Conservation (phyloP, 2,329 filamentous ascomycete species). For the Graphiopsis chlorocephala region DNA sequence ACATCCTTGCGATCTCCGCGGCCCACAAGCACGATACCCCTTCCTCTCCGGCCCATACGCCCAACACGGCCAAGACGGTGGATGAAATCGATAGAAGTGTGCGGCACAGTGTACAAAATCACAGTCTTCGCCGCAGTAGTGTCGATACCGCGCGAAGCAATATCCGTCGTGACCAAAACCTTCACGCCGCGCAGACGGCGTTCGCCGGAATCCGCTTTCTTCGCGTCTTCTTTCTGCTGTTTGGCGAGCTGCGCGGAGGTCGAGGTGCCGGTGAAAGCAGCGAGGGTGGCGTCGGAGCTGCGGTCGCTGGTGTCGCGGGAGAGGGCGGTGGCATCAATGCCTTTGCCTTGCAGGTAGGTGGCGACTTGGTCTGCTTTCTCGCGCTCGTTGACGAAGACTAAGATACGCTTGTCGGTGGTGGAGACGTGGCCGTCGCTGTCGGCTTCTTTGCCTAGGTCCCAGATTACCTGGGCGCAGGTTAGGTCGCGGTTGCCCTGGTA, state of each 20-base stretch:
- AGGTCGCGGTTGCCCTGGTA: conserved; percentile 91
- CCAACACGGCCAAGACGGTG: conserved; percentile 90
- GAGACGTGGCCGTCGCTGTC: conserved; percentile 39
- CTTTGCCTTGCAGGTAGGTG: conserved; percentile 74
- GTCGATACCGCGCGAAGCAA: conserved; percentile 90
- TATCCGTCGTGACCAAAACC: conserved; percentile 89
- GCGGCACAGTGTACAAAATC: conserved; percentile 94
- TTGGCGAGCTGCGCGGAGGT: conserved; percentile 5
- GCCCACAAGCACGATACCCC: conserved; percentile 86
- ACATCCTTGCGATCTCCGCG: conserved; percentile 87
- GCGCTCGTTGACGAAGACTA: conserved; percentile 96
- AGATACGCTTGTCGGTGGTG: conserved; percentile 74
- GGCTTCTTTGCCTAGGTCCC: conserved; percentile 81
- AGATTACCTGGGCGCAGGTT: conserved; percentile 92
- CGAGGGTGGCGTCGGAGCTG: conserved; percentile 73
- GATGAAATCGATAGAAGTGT: conserved; percentile 97
- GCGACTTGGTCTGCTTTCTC: conserved; percentile 82
- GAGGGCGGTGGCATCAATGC: conserved; percentile 81
- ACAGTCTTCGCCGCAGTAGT: conserved; percentile 88
- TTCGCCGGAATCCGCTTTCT: conserved; percentile 1
- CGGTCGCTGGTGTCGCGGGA: conserved; percentile 79
- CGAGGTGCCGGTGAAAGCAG: conserved; percentile 60
- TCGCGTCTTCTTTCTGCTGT: conserved; percentile 5
- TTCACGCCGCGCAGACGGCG: conserved; percentile 72
- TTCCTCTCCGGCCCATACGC: conserved; percentile 84